phyloP scores from a whole-genome alignment of 495 filamentous ascomycete genomes.

The Aspergillus haitiensis region DNA sequence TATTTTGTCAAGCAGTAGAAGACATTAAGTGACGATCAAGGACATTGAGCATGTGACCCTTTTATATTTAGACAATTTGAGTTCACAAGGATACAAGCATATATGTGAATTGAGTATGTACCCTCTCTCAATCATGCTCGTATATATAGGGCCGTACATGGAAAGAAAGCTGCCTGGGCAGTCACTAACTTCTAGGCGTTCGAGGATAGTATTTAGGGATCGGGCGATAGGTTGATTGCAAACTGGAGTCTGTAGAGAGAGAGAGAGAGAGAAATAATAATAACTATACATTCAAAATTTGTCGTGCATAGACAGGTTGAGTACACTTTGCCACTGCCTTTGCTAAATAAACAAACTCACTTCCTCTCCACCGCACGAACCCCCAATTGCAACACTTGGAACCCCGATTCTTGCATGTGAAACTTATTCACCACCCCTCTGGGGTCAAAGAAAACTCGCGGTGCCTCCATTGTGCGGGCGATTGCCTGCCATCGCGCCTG shows the following conservation, averaged over 20 bases:
- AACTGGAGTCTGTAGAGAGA: background rate
- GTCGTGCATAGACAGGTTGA: no score
- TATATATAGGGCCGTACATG: slow-evolving; percentile 44
- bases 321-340: background rate
- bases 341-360: no score
- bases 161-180: slow-evolving; percentile 51
- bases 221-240: slow-evolving; percentile 46
- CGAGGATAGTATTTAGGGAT: slow-evolving; percentile 46
- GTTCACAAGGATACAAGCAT: no score
- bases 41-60: no score
- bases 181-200: slow-evolving; percentile 45
- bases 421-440: slow-evolving; percentile 13
- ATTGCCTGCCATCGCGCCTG: slow-evolving; percentile 17
- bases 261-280: background rate
- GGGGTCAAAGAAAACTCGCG: slow-evolving; percentile 13
- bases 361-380: slow-evolving; percentile 3
- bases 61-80: no score
- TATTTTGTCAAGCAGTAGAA: no score
- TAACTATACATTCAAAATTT: no score
- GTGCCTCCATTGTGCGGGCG: slow-evolving; percentile 14
- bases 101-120: background rate
- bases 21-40: no score
- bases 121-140: background rate
- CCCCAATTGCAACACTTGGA: slow-evolving; percentile 17
- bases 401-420: slow-evolving; percentile 18